Evolutionary conservation across 2,329 filamentous ascomycete species (phyloP), one percentile per base, ranked within the genome.

Genomic region (Hypoxylon sp.): DNA sequence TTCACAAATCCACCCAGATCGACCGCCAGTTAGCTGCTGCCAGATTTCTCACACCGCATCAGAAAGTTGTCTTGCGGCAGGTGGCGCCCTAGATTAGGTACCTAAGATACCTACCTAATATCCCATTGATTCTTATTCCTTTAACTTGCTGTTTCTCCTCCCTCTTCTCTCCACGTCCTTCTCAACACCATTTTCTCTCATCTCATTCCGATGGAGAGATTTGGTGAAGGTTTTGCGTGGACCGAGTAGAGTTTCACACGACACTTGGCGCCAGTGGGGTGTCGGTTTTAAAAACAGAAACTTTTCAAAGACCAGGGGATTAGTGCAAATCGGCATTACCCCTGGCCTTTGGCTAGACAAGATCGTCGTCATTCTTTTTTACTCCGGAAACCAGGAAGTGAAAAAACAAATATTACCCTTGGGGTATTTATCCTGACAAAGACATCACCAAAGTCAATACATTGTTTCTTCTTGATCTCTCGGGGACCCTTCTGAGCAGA

Each of bases 11-110:
- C 47, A 51, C 43, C 20, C 37, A 52, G 43, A 52, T 56, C 52
- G 26, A 51, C 52, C 46, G 29, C 56, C 56, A 59, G 56, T 59
- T 45, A 56, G 45, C 52, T 34, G 37, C 52, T 53, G 56, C 56
- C 56, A 59, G 52, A 52, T 59, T 59, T 59, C n/a, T n/a, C 56
- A 56, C 55, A 59, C 56, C 52, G 52, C 52, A 59, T 57, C 46
- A 41, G 29, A n/a, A n/a, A 49, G 27, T 23, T 43, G 44, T 52
- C 37, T 52, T 52, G 37, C 35, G 7, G 27, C 21, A 25, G 23
- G 51, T 55, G 51, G 47, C 51, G 50, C 38, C 20, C 40, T 43
- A 5, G 35, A 40, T 25, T 40, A 46, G 32, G 26, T 40, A 45
- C n/a, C n/a, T n/a, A n/a, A n/a, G n/a, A n/a, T n/a, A n/a, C n/a